These are phyloP conservation scores for Cladophialophora bantiana DNA, from an alignment of 2,329 filamentous ascomycete genomes.

Conservation along the genomic window DNA sequence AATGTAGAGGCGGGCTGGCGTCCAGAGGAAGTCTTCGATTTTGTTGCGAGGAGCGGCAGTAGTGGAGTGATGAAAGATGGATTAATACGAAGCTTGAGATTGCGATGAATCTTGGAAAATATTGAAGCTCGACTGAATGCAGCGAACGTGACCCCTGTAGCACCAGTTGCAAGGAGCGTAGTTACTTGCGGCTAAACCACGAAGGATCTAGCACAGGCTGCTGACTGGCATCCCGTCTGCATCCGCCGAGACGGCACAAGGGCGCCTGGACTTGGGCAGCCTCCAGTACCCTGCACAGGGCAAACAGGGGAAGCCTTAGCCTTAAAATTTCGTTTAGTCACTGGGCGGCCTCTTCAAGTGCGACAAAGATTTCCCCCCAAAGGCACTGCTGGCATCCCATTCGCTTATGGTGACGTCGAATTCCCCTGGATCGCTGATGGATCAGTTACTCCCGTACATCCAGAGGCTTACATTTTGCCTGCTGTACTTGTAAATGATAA, in stretches of 20 bases:
- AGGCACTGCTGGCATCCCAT: slow-evolving; percentile 26
- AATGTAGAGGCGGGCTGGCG: background rate
- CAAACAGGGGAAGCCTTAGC: slow-evolving; percentile 3
- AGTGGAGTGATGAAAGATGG: slow-evolving; percentile 2
- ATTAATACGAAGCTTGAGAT: slow-evolving; percentile 6
- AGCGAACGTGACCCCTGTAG: slow-evolving; percentile 13
- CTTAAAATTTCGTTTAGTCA: slow-evolving; percentile 10
- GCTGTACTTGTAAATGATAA: slow-evolving; percentile 14
- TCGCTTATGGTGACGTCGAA: slow-evolving; percentile 28
- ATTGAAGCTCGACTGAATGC: slow-evolving; percentile 14
- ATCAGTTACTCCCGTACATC: slow-evolving; percentile 4
- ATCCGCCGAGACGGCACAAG: slow-evolving; percentile 5
- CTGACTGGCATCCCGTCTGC: slow-evolving; percentile 13
- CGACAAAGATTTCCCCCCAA: background rate
- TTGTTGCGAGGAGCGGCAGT: background rate
- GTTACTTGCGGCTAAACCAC: slow-evolving; percentile 11
- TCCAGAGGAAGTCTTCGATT: background rate
- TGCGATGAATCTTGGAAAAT: slow-evolving; percentile 11
- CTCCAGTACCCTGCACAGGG: background rate
- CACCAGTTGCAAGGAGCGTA: slow-evolving; percentile 1
- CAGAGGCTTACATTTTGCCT: slow-evolving; percentile 23
- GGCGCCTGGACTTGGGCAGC: background rate
- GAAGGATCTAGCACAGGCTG: slow-evolving; percentile 9
- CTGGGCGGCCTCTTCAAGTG: slow-evolving; percentile 5
- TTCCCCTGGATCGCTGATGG: slow-evolving; percentile 13